Evolutionary conservation across 208 protist genomes (phyloP), one percentile per base, ranked within the genome.

Genomic region (Chromosphaera perkinsii): DNA sequence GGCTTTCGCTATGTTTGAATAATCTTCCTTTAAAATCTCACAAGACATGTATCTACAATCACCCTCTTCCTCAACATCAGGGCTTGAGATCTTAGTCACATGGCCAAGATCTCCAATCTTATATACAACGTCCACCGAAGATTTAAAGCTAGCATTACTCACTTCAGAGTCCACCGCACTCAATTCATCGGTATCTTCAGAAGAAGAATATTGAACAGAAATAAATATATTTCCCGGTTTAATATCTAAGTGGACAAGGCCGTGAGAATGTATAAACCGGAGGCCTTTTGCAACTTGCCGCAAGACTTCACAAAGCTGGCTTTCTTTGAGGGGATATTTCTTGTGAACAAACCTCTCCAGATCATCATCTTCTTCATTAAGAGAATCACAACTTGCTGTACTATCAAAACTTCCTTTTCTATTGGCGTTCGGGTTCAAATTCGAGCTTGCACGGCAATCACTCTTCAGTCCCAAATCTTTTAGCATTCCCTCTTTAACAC

Each of bases 31-130:
- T n/a, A 68, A 24, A 33, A 39, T 10, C 52, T 72, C 66, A 3
- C 17, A 12, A n/a, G 66, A 14, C 57, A 72, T 10, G 57, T 72
- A 72, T n/a, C 66, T 14, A 55, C 56, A 65, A 26, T 72, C 66
- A 24, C 66, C 66, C 43, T 72, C 66, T 9, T 66, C 20, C 9
- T 22, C 33, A 47, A 58, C 51, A 10, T 72, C 49, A 4, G 66
- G 36, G 3, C 56, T 22, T n/a, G 22, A 7, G 10, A 61, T 31
- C 12, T n/a, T 29, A 12, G 26, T 45, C 17, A 55, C 51, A 55
- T 72, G 52, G 31, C 52, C 52, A 36, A 72, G 24, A 43, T 66
- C 52, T 42, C 66, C 56, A 20, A 72, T 12, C 27, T 72, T 72
- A 42, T 66, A 66, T 17, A 54, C 26, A 27, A 51, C 43, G 37